Conservation (phyloP, 192 early-diverging fungal species). For the Podila verticillata region DNA sequence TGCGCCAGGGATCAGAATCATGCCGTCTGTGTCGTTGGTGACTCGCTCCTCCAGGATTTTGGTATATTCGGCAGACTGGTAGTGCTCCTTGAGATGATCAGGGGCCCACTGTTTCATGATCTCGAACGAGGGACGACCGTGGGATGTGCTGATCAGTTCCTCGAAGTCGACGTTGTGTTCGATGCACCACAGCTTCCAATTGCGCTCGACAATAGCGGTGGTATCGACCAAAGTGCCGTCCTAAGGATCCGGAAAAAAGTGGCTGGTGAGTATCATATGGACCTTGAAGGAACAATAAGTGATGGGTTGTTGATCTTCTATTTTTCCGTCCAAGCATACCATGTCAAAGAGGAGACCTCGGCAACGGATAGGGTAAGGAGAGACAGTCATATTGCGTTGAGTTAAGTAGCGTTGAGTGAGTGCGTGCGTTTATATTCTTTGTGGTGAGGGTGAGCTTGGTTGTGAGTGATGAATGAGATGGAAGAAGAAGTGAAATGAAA, state of each 20-base stretch:
- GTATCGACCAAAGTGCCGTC: slow-evolving; percentile 66
- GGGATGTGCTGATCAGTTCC: slow-evolving; percentile 52
- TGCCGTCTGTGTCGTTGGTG: slow-evolving; percentile 49
- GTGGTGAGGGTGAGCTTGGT: not conserved
- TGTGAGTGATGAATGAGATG: not conserved
- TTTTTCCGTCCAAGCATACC: not conserved
- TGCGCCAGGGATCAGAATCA: slow-evolving; percentile 58
- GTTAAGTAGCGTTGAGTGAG: not conserved
- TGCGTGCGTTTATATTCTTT: not conserved
- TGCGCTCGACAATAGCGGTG: slow-evolving; percentile 56
- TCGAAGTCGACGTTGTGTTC: slow-evolving; percentile 52
- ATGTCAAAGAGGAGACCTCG: slow-evolving; percentile 51
- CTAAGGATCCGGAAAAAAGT: not conserved
- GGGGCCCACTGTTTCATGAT: slow-evolving; percentile 57
- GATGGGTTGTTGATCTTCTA: not conserved
- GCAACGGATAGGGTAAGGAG: slow-evolving; percentile 41
- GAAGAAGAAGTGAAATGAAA: not conserved
- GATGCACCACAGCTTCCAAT: slow-evolving; percentile 53
- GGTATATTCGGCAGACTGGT: slow-evolving; percentile 15
- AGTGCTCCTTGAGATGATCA: slow-evolving; percentile 21
- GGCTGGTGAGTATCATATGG: too few species aligned
- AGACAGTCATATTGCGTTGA: not conserved
- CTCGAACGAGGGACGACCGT: slow-evolving; percentile 60
- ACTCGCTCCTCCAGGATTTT: slow-evolving; percentile 23
- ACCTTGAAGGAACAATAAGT: not conserved